Evolutionary conservation across 208 protist species (phyloP).

Genomic region (Wallacemonas sp.): DNA sequence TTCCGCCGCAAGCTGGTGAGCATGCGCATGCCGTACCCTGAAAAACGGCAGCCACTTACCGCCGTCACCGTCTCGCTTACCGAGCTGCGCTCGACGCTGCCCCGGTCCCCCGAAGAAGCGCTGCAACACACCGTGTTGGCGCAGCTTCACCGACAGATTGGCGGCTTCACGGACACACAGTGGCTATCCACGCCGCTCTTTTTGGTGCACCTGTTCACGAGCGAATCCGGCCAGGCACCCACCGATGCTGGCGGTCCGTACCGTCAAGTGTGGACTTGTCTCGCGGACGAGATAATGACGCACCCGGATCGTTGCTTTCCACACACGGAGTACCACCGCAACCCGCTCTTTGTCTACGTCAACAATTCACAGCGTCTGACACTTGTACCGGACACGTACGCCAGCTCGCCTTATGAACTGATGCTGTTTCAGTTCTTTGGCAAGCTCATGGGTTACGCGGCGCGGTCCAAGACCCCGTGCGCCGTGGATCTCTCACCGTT

Average conservation of each 20-base stretch:
- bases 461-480: constrained; percentile 63
- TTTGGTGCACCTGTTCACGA: constrained; percentile 83
- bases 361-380: constrained; percentile 85
- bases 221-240: constrained; percentile 69
- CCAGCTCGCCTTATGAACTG: constrained; percentile 72
- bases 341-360: constrained; percentile 84
- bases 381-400: constrained; percentile 77
- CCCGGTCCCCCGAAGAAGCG: constrained; percentile 70
- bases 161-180: constrained; percentile 62
- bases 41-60: constrained; percentile 36
- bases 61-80: constrained; percentile 75
- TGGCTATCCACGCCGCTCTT: constrained; percentile 74
- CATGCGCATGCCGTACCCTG: constrained; percentile 65
- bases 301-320: constrained; percentile 86
- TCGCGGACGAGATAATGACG: constrained; percentile 86
- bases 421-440: constrained; percentile 88
- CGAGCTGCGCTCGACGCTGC: constrained; percentile 73
- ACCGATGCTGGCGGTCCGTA: constrained; percentile 90
- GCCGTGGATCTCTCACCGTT: constrained; percentile 90
- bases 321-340: constrained; percentile 82
- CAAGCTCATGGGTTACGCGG: constrained; percentile 87
- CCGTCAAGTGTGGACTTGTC: constrained; percentile 87
- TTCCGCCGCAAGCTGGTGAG: constrained; percentile 70
- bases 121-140: constrained; percentile 79
- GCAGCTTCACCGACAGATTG: constrained; percentile 89